Conservation (phyloP, 495 filamentous ascomycete genomes). For the Xylaria venustula region DNA sequence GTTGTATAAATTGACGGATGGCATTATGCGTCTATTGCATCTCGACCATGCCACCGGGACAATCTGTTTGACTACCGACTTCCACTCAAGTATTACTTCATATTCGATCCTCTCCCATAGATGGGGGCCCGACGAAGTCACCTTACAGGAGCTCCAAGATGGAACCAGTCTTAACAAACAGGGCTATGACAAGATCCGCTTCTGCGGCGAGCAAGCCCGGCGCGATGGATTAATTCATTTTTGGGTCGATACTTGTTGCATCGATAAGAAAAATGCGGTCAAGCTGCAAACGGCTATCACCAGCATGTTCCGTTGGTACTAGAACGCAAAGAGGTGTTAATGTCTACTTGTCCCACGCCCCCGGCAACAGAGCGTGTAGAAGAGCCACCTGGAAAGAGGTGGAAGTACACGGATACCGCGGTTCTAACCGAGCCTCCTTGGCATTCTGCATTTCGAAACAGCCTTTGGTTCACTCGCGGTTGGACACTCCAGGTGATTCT, state of each 20-base stretch:
- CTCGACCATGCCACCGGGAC: no score
- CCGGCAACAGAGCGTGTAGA: no score
- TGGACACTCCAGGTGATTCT: neutral
- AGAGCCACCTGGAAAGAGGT: no score
- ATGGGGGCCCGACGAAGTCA: constrained; percentile 24
- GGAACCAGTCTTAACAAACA: constrained; percentile 20
- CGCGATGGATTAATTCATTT: constrained; percentile 16
- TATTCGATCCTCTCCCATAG: constrained; percentile 32
- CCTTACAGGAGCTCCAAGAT: constrained; percentile 19
- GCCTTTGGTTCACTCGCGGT: neutral
- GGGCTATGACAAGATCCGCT: constrained; percentile 30
- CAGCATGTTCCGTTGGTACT: constrained; percentile 34
- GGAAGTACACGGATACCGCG: no score
- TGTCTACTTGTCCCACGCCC: constrained; percentile 16
- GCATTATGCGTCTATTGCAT: no score
- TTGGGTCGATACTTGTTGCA: neutral
- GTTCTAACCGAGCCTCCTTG: no score
- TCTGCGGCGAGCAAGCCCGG: constrained; percentile 29
- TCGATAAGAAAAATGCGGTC: constrained; percentile 4
- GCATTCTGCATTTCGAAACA: neutral
- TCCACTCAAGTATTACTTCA: constrained; percentile 4
- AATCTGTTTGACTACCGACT: neutral
- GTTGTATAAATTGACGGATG: no score
- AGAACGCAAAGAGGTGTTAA: constrained; percentile 25
- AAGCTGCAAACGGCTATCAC: constrained; percentile 32